Conservation (phyloP, 2,329 filamentous ascomycete genomes). For the Penicillium sp. region DNA sequence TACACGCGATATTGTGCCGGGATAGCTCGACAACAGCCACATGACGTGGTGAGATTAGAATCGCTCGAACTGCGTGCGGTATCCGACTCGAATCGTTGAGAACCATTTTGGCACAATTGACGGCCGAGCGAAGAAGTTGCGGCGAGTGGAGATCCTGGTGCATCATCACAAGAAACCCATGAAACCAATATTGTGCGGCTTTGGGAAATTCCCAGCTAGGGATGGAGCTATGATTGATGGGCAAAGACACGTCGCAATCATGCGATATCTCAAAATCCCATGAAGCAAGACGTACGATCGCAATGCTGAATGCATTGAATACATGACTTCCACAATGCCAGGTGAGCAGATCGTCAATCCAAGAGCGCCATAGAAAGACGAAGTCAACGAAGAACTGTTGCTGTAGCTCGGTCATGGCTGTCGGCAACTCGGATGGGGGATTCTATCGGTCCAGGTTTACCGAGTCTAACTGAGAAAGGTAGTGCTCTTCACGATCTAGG, state of each 20-base stretch:
- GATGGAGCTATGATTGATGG: slow-evolving; percentile 8
- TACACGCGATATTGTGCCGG: slow-evolving; percentile 5
- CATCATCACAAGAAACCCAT: slow-evolving; percentile 17
- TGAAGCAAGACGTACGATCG: slow-evolving; percentile 20
- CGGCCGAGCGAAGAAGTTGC: slow-evolving; percentile 6
- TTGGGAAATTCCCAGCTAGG: slow-evolving; percentile 10
- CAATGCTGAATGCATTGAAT: slow-evolving; percentile 16
- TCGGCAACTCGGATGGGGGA: slow-evolving; percentile 16
- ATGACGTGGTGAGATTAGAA: slow-evolving; percentile 20
- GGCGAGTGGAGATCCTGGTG: slow-evolving; percentile 10
- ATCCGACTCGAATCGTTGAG: slow-evolving; percentile 1
- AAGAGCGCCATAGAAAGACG: slow-evolving; percentile 22
- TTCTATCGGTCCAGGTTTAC: slow-evolving; percentile 9
- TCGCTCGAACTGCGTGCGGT: slow-evolving; percentile 5
- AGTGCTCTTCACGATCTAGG: neutral
- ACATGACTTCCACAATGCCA: slow-evolving; percentile 16
- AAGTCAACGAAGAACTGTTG: slow-evolving; percentile 22
- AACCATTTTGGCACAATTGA: slow-evolving; percentile 10
- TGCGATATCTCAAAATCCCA: slow-evolving; percentile 21
- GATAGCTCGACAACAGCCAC: slow-evolving; percentile 21
- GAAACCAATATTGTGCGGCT: slow-evolving; percentile 15
- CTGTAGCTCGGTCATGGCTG: slow-evolving; percentile 26
- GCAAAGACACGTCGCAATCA: slow-evolving; percentile 13
- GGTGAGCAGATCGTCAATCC: slow-evolving; percentile 22
- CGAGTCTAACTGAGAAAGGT: slow-evolving; percentile 1